Evolutionary conservation across 495 filamentous ascomycete genomes (phyloP).

Genomic region (Hyaloscypha bicolor): DNA sequence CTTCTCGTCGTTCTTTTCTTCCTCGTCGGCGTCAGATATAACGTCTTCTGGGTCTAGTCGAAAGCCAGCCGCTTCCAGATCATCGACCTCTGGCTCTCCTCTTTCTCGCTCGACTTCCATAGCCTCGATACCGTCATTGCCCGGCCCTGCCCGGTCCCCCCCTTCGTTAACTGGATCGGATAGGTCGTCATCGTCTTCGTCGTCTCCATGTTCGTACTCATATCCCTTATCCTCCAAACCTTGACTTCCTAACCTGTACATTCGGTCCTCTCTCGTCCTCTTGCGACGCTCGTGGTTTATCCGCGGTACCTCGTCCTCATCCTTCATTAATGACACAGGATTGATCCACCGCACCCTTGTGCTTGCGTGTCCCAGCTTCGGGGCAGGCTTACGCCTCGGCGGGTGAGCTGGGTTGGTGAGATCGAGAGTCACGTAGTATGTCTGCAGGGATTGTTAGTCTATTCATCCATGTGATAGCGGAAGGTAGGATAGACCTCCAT

Average conservation of each 20-base stretch:
- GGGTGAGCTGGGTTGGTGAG: constrained; percentile 50
- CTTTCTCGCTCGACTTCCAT: neutral
- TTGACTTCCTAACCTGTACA: neutral
- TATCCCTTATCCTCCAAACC: neutral
- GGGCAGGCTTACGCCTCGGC: constrained; percentile 30
- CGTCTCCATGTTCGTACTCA: too few species aligned
- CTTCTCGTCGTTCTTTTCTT: constrained; percentile 20
- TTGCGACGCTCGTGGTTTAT: neutral
- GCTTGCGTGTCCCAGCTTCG: neutral
- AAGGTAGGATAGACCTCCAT: constrained; percentile 44
- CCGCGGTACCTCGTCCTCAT: constrained; percentile 23
- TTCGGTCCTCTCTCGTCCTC: neutral
- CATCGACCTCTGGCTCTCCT: neutral
- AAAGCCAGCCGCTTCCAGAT: neutral
- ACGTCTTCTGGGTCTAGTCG: neutral
- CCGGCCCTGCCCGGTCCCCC: too few species aligned
- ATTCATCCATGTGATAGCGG: neutral
- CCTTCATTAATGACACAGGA: constrained; percentile 22
- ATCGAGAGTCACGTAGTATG: constrained; percentile 58
- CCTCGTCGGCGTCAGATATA: constrained; percentile 23
- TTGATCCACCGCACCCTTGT: constrained; percentile 31
- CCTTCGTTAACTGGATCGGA: too few species aligned
- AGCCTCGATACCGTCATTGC: too few species aligned
- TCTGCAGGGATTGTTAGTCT: constrained; percentile 36
- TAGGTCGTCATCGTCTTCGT: too few species aligned